phyloP scores from a whole-genome alignment of 2,329 filamentous ascomycete species.

The Xylariaceae sp. region DNA sequence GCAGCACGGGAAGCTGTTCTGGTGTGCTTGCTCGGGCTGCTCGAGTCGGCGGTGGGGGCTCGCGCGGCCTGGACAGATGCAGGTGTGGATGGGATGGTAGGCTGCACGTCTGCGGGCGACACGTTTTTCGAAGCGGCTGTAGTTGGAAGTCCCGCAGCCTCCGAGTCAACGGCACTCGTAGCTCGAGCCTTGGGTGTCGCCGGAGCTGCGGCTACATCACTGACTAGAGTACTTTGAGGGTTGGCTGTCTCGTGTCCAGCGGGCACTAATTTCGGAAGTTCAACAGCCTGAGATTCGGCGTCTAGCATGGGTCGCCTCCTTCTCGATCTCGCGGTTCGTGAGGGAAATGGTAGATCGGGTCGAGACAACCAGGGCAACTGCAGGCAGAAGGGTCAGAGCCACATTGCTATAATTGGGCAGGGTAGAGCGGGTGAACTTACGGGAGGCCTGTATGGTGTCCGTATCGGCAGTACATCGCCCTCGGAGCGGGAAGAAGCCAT shows the following conservation, averaged over 20 bases:
- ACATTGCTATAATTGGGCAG: conserved; percentile 16
- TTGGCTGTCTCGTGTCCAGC: conserved; percentile 19
- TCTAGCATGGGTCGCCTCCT: conserved; percentile 33
- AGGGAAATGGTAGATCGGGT: conserved; percentile 44
- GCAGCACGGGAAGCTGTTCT: conserved; percentile 28
- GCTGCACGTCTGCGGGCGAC: conserved; percentile 12
- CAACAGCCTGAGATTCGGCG: conserved; percentile 31
- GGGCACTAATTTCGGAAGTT: conserved; percentile 34
- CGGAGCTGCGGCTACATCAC: conserved; percentile 16
- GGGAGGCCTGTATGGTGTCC: conserved; percentile 37
- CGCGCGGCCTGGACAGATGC: conserved; percentile 22
- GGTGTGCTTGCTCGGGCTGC: conserved; percentile 19
- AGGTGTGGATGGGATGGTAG: conserved; percentile 29
- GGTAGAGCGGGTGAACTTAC: conserved; percentile 31
- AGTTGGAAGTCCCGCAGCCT: neutral
- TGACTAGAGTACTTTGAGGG: conserved; percentile 4
- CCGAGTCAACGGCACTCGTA: neutral
- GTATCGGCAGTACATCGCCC: conserved; percentile 15
- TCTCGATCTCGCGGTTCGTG: conserved; percentile 30
- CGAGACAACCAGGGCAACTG: conserved; percentile 53
- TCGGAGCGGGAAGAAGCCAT: conserved; percentile 18
- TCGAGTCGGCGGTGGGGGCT: conserved; percentile 14
- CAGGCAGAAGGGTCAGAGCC: conserved; percentile 1
- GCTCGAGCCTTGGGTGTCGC: conserved; percentile 9
- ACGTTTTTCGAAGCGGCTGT: conserved; percentile 2